Conservation (phyloP, 2,329 filamentous ascomycete species). For the Talaromyces sp. region DNA sequence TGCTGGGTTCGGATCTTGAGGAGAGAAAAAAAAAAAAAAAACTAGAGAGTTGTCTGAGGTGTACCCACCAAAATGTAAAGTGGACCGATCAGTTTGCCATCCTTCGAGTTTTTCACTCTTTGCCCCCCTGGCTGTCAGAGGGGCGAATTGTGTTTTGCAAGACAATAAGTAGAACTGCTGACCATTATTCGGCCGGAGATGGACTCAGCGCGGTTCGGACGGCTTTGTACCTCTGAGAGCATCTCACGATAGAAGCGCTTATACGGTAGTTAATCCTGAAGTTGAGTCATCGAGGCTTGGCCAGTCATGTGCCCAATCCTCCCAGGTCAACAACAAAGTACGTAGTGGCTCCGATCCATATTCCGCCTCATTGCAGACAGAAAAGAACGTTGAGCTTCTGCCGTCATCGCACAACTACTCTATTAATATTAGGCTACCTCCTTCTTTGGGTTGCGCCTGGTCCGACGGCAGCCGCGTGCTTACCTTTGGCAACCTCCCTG, state of each 20-base stretch:
- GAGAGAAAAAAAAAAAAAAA: too few relatives aligned
- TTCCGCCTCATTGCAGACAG: not conserved
- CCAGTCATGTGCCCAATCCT: not conserved
- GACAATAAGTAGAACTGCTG: not conserved
- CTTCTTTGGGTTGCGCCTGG: not conserved
- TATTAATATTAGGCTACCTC: not conserved
- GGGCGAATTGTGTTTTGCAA: not conserved
- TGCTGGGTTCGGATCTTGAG: not conserved
- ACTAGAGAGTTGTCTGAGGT: not conserved
- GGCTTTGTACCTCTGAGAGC: not conserved
- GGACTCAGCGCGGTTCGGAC: not conserved
- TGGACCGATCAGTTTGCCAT: not conserved
- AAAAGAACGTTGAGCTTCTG: not conserved
- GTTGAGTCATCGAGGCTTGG: constrained; percentile 8
- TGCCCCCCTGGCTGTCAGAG: not conserved
- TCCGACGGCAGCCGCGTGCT: constrained; percentile 12
- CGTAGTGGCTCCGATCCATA: not conserved
- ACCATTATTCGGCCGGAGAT: not conserved
- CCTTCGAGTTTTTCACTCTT: not conserved
- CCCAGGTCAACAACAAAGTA: not conserved
- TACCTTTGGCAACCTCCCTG: not conserved
- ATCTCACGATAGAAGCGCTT: not conserved
- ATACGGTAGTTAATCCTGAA: not conserved
- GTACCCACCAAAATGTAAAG: not conserved
- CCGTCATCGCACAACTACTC: not conserved